Base-by-base conservation (phyloP, 352 stramenopile species). In the Elongisporangium prolatum region DNA sequence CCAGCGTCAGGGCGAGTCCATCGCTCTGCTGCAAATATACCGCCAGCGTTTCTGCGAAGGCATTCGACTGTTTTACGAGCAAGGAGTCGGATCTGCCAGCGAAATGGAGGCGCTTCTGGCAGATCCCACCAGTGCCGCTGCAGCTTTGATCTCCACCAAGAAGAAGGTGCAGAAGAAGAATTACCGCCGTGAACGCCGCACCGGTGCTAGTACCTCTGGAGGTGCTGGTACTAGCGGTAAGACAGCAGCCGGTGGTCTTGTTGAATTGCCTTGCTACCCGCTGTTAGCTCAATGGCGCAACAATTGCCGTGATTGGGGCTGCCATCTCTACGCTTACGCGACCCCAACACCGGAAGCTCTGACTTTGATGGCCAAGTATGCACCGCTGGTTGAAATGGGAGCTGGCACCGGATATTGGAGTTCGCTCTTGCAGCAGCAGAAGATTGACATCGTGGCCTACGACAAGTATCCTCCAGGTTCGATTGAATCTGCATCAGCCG, bases 391-490 rank as follows among this genome's bases (percentile, higher is more conserved):
- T 11, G 89, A 97, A 64, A 83, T 97, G 38, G 91, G 91, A 4
- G 91, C 91, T 14, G 91, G 91, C 50, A 96, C 86, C 6, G 91
- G 89, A 7, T 97, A 96, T 63, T 97, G 91, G 91, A 88, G 74
- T 48, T 79, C 76, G 37, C 60, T 92, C 16, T 60, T 97, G 44
- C 80, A 89, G 40, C 64, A 67, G 21, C 61, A 69, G 28, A 69
- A 76, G 24, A 81, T 93, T 11, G 87, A 96, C 72, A 72, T 96
- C 53, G 73, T 89, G 50, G 75, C 78, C 16, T 88, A 80, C 64
- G 81, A 89, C 53, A 79, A 80, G 37, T 74, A 64, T 40, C 75
- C 77, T 21, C 84, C 84, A 16, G 34, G 34, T 13, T 66, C 63
- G 34, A 57, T 64, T 5, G 60, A 65, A 17, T 44, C 34, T 17